A percentile compares a stretch with the other conserved stretches of the same genome.
These are phyloP conservation scores for Crithidia thermophila DNA, from an alignment of 208 protist genomes.

Conservation along the genomic window DNA sequence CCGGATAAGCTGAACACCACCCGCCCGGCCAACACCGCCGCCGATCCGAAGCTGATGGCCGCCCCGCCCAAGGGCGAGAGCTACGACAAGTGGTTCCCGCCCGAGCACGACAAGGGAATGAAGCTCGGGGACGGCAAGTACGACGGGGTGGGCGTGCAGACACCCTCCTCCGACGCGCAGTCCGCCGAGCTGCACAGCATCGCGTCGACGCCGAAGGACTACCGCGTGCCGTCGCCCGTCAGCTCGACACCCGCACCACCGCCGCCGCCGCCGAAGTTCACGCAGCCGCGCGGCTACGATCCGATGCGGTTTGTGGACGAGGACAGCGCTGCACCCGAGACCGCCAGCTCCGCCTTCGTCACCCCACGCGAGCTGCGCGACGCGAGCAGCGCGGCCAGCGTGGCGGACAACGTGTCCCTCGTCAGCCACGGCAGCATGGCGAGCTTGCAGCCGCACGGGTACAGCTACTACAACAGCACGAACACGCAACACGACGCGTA, in stretches of 20 bases:
- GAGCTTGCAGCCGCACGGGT: slow-evolving; percentile 27
- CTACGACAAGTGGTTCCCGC: slow-evolving; percentile 23
- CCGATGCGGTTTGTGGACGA: slow-evolving; percentile 23
- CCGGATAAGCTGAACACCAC: neutral
- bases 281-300: neutral
- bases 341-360: slow-evolving; percentile 24
- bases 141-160: slow-evolving; percentile 13
- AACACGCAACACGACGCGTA: neutral
- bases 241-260: neutral
- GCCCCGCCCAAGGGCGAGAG: neutral
- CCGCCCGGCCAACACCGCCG: neutral
- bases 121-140: slow-evolving; percentile 26
- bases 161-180: neutral
- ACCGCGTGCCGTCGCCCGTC: neutral
- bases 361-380: slow-evolving; percentile 23
- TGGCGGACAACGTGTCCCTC: slow-evolving; percentile 15
- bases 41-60: neutral
- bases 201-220: slow-evolving; percentile 2
- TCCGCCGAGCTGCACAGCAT: slow-evolving; percentile 21
- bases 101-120: slow-evolving; percentile 25
- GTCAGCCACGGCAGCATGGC: slow-evolving; percentile 27
- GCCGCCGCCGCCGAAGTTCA: neutral
- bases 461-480: slow-evolving; percentile 33
- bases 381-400: slow-evolving; percentile 4
- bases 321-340: slow-evolving; percentile 18